Evolutionary conservation across 371 early-diverging fungal genomes (phyloP).

Genomic region (Racocetra persica): DNA sequence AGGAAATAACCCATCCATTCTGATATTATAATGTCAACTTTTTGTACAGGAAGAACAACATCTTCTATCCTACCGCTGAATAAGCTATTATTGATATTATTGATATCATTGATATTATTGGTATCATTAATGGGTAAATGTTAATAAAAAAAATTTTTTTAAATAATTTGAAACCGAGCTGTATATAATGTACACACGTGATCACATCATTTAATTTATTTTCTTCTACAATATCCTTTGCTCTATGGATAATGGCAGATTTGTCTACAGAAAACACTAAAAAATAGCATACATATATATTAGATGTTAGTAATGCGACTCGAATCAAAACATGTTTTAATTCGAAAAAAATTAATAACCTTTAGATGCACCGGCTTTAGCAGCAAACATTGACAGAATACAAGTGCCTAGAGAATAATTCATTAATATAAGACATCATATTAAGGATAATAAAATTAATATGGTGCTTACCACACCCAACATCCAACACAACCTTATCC

Average conservation of each 20-base stretch:
- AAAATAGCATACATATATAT: neutral
- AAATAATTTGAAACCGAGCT: neutral
- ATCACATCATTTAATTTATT: conserved; percentile 80
- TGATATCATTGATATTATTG: too few relatives aligned
- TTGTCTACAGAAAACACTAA: conserved; percentile 86
- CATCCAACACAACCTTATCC: conserved; percentile 82
- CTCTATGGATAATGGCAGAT: conserved; percentile 85
- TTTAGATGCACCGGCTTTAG: conserved; percentile 73
- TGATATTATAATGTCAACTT: conserved; percentile 89
- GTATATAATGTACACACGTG: conserved; percentile 47
- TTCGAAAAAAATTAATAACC: conserved; percentile 32
- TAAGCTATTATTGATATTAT: conserved; percentile 48
- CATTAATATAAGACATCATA: neutral
- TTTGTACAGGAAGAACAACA: conserved; percentile 74
- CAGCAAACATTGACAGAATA: conserved; percentile 82
- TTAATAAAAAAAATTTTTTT: neutral
- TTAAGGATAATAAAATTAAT: neutral
- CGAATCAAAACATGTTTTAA: neutral
- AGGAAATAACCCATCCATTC: conserved; percentile 96
- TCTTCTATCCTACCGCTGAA: conserved; percentile 88
- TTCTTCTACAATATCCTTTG: conserved; percentile 77
- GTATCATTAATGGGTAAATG: neutral
- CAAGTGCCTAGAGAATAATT: conserved; percentile 58
- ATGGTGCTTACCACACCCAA: conserved; percentile 68
- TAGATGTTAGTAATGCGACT: neutral